Percentiles rank a stretch among this genome's conserved stretches.
Evolutionary conservation across 139 green algal species (phyloP).

Genomic region (Bryopsis sp.): DNA sequence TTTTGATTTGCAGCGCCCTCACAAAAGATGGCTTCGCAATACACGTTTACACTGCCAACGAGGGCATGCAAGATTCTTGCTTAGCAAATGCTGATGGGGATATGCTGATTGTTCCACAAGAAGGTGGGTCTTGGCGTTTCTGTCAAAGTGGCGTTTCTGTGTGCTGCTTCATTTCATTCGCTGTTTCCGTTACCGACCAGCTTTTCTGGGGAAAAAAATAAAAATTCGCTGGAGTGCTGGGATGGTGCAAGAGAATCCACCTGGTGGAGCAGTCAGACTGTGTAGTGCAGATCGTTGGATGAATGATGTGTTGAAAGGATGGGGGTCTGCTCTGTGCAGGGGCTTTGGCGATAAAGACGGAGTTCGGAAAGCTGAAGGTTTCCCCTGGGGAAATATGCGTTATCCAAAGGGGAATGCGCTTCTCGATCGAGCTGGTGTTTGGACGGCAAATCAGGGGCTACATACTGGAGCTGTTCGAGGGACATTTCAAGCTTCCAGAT

Average conservation of each 20-base stretch:
- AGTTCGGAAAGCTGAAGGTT: slow-evolving; percentile 75
- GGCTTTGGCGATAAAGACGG: slow-evolving; percentile 64
- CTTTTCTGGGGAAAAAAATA: no score
- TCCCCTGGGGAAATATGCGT: slow-evolving; percentile 71
- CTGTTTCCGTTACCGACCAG: no score
- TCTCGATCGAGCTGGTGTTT: slow-evolving; percentile 56
- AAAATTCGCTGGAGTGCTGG: no score
- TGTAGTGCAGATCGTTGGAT: background rate
- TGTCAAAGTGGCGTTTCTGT: no score
- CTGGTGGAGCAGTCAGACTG: no score
- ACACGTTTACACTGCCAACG: slow-evolving; percentile 72
- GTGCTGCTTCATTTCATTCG: no score
- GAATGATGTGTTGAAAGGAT: background rate
- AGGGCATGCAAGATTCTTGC: slow-evolving; percentile 60
- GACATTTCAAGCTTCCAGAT: slow-evolving; percentile 84
- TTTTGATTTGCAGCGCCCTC: slow-evolving; percentile 38
- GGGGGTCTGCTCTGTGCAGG: slow-evolving; percentile 28
- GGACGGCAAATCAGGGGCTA: slow-evolving; percentile 57
- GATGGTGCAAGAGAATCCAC: no score
- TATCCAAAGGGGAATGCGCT: slow-evolving; percentile 72
- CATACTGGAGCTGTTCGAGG: slow-evolving; percentile 80
- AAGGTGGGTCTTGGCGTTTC: slow-evolving; percentile 39
- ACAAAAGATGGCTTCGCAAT: slow-evolving; percentile 82
- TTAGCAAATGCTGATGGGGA: slow-evolving; percentile 89
- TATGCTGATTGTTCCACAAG: slow-evolving; percentile 90